phyloP scores from a whole-genome alignment of 257 asterid species.

The Henckelia pumila region DNA sequence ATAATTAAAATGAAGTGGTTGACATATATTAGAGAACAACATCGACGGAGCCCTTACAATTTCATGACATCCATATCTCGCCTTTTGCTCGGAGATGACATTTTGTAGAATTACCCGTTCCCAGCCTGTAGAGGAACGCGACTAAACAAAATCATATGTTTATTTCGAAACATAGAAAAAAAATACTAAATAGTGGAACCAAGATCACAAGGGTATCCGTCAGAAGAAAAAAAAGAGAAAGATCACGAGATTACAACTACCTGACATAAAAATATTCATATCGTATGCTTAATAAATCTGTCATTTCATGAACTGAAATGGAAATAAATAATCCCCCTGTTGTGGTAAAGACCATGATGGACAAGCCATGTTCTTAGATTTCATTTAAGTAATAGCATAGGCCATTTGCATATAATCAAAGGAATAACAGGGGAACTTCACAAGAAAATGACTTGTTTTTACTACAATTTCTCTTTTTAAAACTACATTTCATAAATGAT shows the following conservation, averaged over 20 bases:
- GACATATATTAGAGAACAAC: background rate
- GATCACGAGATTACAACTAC: background rate
- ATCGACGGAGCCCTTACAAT: slow-evolving; percentile 47
- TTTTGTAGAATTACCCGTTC: slow-evolving; percentile 25
- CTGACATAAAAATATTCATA: background rate
- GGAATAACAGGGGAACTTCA: background rate
- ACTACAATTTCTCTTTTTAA: no score
- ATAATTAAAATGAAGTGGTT: slow-evolving; percentile 2
- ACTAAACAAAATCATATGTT: background rate
- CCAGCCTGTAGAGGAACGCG: slow-evolving; percentile 22
- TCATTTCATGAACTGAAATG: background rate
- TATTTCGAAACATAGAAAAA: background rate
- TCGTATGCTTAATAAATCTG: background rate
- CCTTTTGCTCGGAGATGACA: slow-evolving; percentile 95
- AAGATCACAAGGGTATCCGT: background rate
- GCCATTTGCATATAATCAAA: background rate
- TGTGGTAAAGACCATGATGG: background rate
- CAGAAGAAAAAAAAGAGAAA: no score
- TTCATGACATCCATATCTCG: slow-evolving; percentile 98
- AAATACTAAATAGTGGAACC: background rate
- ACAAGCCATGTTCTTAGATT: no score
- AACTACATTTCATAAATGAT: no score
- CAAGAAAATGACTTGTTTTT: no score
- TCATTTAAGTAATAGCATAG: background rate
- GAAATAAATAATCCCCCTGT: background rate